Evolutionary conservation across 1,284 basidiomycete genomes (phyloP), one percentile per base, ranked within the genome.

Genomic region (Ceratobasidium theobromae): DNA sequence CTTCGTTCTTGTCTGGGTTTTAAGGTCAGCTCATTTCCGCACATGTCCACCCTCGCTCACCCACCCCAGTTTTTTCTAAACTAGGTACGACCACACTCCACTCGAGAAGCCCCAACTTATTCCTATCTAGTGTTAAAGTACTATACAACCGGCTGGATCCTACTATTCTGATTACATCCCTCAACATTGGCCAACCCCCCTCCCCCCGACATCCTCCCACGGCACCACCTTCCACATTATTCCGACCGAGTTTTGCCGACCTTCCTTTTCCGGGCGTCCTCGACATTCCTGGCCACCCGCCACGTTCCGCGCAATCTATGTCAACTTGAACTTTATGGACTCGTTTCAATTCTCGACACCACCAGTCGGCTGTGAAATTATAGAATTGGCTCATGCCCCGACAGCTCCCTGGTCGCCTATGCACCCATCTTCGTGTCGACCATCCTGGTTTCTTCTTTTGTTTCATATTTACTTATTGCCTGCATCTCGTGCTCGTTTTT

Each of bases 1-100:
- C 55, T 60, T 60, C 55, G 55, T 60, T 60, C 55, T 49, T 60
- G 55, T 48, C 55, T 60, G 55, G 55, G 55, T 60, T 60, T 60
- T 60, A 60, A 60, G 43, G 48, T 51, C 9, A 8, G 35, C 35
- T 38, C 16, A 16, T 51, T 6, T 51, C 28, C 23, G 5, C 28
- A 25, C 18, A 11, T 51, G 23, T 25, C 12, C 12, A 23, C 48
- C 11, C n/a, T 14, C 5, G 5, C 8, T 18, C 9, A 18, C 6
- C 27, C n/a, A 5, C 11, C 18, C 27, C 27, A 51, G 48, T 49
- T 60, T 23, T 38, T 49, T 60, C 21, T 41, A 48, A 60, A 60
- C 55, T 60, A 60, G 55, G 55, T 60, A 48, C 32, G 55, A 3
- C 6, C 27, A 27, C 30, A 12, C 4, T 4, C 23, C 14, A 27